Conservation (phyloP, 2,329 filamentous ascomycete species). For the Cyphellophora attinorum region DNA sequence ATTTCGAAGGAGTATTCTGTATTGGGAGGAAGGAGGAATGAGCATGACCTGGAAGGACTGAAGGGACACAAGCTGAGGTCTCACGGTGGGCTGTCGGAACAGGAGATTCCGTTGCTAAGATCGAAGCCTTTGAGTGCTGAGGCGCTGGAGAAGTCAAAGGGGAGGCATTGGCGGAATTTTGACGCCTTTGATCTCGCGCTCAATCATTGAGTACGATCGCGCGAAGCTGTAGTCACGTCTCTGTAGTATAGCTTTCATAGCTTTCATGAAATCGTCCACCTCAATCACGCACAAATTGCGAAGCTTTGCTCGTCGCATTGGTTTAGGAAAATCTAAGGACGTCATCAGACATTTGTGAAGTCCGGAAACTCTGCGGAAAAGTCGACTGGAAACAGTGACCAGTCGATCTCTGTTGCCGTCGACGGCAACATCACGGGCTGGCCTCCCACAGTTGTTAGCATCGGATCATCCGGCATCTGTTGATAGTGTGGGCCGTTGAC, state of each 20-base stretch:
- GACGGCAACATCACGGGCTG: too few relatives aligned
- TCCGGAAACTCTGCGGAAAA: not conserved
- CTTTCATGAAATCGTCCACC: too few relatives aligned
- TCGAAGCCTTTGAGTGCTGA: slow-evolving; percentile 19
- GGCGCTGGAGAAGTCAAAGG: slow-evolving; percentile 1
- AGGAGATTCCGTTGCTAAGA: slow-evolving; percentile 27
- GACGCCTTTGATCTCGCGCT: slow-evolving; percentile 30
- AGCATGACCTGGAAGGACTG: slow-evolving; percentile 27
- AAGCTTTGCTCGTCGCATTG: too few relatives aligned
- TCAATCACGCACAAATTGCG: too few relatives aligned
- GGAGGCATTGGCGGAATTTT: slow-evolving; percentile 27
- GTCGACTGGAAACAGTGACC: not conserved
- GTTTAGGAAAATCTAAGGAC: too few relatives aligned
- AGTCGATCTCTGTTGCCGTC: too few relatives aligned
- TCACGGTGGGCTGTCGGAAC: slow-evolving; percentile 33
- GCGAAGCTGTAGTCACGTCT: too few relatives aligned
- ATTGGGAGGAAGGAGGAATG: slow-evolving; percentile 25
- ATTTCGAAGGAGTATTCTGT: slow-evolving; percentile 27
- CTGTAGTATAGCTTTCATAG: too few relatives aligned
- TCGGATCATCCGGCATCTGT: too few relatives aligned
- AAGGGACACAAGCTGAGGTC: slow-evolving; percentile 28
- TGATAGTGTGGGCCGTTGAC: too few relatives aligned
- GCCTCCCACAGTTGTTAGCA: too few relatives aligned
- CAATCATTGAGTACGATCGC: slow-evolving; percentile 21
- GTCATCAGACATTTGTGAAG: too few relatives aligned